Evolutionary conservation across 768 basidiomycete genomes (phyloP).

Genomic region (Lentinula detonsa): DNA sequence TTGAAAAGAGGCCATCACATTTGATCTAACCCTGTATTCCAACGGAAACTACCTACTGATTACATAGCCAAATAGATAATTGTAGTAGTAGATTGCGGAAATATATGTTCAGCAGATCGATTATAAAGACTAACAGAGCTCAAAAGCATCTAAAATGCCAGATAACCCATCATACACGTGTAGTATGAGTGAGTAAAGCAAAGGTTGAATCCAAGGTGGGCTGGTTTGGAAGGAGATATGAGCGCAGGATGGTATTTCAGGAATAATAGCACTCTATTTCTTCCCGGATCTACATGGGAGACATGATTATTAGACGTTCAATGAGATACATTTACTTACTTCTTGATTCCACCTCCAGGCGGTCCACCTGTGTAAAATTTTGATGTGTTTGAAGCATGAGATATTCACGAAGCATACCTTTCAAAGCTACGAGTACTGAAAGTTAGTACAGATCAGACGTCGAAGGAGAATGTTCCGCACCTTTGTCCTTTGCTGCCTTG

Average conservation of each 20-base stretch:
- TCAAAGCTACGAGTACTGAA: conserved; percentile 34
- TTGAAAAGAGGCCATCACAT: too few species aligned
- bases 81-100: not conserved
- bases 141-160: not conserved
- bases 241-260: not conserved
- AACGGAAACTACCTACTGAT: not conserved
- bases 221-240: not conserved
- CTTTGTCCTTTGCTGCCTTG: conserved; percentile 70
- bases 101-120: not conserved
- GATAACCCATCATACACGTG: not conserved
- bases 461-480: conserved; percentile 28
- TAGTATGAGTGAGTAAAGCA: not conserved
- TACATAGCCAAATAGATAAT: not conserved
- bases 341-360: conserved; percentile 75
- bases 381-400: conserved; percentile 6
- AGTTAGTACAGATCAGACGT: not conserved
- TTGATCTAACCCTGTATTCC: too few species aligned
- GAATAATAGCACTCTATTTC: conserved; percentile 37
- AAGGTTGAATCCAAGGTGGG: not conserved
- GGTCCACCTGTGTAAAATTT: conserved; percentile 48
- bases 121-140: not conserved
- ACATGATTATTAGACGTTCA: not conserved
- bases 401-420: conserved; percentile 32
- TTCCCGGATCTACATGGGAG: conserved; percentile 52
- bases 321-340: conserved; percentile 42